Percentiles rank a stretch among this genome's conserved stretches.
These are phyloP conservation scores for Lathyrus sativus DNA, from an alignment of 306 rosid species.

Conservation along the genomic window DNA sequence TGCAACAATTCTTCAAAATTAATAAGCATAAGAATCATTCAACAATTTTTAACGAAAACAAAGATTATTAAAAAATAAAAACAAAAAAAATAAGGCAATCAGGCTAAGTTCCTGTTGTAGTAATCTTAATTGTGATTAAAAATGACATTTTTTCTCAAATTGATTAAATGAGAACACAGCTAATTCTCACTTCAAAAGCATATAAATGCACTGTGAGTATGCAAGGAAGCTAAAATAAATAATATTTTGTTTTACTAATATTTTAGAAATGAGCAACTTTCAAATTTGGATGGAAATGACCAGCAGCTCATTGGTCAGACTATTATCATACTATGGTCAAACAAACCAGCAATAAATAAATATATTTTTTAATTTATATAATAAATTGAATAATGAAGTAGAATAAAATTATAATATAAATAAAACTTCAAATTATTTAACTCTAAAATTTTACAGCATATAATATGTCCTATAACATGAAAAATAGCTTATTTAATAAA, in stretches of 20 bases:
- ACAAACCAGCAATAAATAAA: background rate
- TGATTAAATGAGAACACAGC: background rate
- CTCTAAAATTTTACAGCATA: too few relatives aligned
- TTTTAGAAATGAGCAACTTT: background rate
- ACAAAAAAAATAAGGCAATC: constrained; percentile 21
- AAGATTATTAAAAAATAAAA: background rate
- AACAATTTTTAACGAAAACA: background rate
- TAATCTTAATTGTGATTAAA: background rate
- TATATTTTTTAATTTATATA: background rate
- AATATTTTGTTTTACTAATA: background rate
- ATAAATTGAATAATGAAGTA: too few relatives aligned
- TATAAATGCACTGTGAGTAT: background rate
- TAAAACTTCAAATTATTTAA: too few relatives aligned
- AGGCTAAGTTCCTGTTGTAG: constrained; percentile 16
- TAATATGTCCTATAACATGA: too few relatives aligned
- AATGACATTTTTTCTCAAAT: constrained; percentile 6
- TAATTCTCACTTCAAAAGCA: background rate
- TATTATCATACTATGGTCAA: background rate
- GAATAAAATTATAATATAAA: too few relatives aligned
- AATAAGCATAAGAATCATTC: background rate
- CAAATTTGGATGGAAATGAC: background rate
- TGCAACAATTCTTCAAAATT: constrained; percentile 17
- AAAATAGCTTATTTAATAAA: too few relatives aligned
- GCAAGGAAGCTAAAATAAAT: background rate
- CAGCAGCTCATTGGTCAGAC: background rate